Evolutionary conservation across 768 basidiomycete genomes (phyloP).

Genomic region (Daedaleopsis sinensis): DNA sequence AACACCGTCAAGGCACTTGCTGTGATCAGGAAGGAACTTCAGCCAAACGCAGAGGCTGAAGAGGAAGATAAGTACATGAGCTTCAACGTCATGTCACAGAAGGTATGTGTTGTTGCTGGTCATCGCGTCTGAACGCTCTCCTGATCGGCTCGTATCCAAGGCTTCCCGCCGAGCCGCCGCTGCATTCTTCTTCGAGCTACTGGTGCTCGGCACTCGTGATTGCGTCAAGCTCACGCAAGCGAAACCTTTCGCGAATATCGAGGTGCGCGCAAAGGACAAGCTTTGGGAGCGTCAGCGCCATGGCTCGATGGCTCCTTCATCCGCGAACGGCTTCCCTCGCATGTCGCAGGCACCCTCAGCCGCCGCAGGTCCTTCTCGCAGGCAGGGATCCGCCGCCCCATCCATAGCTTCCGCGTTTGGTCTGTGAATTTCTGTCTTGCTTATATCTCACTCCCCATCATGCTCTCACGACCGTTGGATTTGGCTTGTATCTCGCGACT

Average conservation of each 20-base stretch:
- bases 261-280: constrained; percentile 77
- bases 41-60: constrained; percentile 50
- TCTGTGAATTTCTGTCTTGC: constrained; percentile 10
- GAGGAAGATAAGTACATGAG: constrained; percentile 65
- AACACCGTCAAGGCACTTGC: constrained; percentile 86
- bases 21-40: constrained; percentile 73
- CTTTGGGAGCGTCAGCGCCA: constrained; percentile 78
- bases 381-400: constrained; percentile 25
- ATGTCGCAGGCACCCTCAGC: constrained; percentile 14
- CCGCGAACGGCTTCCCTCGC: constrained; percentile 42
- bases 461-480: neutral
- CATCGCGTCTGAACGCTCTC: neutral
- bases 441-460: neutral
- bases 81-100: constrained; percentile 78
- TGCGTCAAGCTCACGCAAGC: constrained; percentile 81
- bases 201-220: constrained; percentile 92
- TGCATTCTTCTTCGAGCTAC: constrained; percentile 96
- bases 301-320: constrained; percentile 46
- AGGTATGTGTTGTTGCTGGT: constrained; percentile 47
- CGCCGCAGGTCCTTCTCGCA: constrained; percentile 14
- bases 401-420: constrained; percentile 31
- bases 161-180: constrained; percentile 91
- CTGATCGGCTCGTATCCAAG: constrained; percentile 39
- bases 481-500: neutral
- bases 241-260: constrained; percentile 83